Percentiles rank a stretch among this genome's conserved stretches.
Evolutionary conservation across 345 rosid species (phyloP).

Genomic region (Carallia brachiata): DNA sequence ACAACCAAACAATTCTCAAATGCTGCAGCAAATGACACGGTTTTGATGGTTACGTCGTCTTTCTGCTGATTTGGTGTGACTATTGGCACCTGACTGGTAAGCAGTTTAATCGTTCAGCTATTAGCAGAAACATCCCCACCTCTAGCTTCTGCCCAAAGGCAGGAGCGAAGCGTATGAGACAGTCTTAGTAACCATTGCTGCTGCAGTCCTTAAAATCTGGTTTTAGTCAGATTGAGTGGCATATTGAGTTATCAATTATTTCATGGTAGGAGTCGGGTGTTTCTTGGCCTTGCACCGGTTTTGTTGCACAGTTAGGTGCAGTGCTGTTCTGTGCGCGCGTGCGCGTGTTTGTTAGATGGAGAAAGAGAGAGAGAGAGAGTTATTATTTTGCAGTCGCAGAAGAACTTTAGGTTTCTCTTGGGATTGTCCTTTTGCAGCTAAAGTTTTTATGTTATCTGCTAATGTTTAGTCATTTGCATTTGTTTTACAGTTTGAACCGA

Average conservation of each 20-base stretch:
- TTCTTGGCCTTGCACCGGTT: no score
- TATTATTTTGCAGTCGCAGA: background rate
- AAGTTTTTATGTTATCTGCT: background rate
- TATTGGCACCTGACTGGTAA: slow-evolving; percentile 25
- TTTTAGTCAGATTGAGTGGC: no score
- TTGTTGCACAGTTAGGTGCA: no score
- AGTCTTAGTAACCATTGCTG: no score
- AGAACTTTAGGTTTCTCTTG: background rate
- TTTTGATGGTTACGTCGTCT: slow-evolving; percentile 39
- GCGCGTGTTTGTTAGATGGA: background rate
- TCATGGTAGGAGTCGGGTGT: no score
- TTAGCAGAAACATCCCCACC: no score
- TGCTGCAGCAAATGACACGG: slow-evolving; percentile 80
- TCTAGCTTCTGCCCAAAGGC: no score
- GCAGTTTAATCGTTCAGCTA: slow-evolving; percentile 10
- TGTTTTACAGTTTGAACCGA: slow-evolving; percentile 18
- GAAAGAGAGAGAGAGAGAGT: background rate
- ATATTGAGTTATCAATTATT: no score
- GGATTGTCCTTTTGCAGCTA: background rate
- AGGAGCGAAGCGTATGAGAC: no score
- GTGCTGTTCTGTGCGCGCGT: background rate
- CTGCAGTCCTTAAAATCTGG: no score
- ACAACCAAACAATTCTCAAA: slow-evolving; percentile 62
- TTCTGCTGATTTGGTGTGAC: slow-evolving; percentile 7
- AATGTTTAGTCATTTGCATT: background rate